phyloP scores from a whole-genome alignment of 495 filamentous ascomycete genomes.

The Ramalina intermedia region DNA sequence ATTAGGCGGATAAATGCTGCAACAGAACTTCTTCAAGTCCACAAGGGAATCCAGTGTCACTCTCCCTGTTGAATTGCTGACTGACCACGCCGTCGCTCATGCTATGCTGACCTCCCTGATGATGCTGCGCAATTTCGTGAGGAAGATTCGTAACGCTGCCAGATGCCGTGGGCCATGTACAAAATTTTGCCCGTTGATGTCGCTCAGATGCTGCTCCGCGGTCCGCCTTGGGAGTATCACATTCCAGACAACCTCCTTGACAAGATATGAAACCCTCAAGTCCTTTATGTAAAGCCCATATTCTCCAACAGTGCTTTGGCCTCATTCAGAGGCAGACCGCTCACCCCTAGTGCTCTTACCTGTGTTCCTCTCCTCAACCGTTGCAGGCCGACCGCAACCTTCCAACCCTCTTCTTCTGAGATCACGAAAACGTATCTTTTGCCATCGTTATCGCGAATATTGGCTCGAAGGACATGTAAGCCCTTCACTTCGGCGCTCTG shows the following conservation, averaged over 20 bases:
- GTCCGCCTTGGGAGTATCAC: neutral
- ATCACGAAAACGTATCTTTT: constrained; percentile 74
- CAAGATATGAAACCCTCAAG: neutral
- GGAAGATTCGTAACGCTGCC: constrained; percentile 1
- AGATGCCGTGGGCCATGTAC: neutral
- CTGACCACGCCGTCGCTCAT: constrained; percentile 10
- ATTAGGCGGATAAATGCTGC: no score
- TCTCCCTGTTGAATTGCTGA: no score
- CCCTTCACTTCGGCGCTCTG: constrained; percentile 43
- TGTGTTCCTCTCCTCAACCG: constrained; percentile 57
- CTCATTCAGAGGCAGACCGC: constrained; percentile 44
- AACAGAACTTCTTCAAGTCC: no score
- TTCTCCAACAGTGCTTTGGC: constrained; percentile 43
- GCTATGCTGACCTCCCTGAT: neutral
- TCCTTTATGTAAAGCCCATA: constrained; percentile 40
- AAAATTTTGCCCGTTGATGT: neutral
- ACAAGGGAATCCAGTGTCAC: no score
- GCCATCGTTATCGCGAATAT: constrained; percentile 68
- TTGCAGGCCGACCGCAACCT: constrained; percentile 70
- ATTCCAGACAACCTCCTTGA: constrained; percentile 9
- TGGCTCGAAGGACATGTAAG: constrained; percentile 70
- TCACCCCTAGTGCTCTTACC: constrained; percentile 50
- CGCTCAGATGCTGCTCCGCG: neutral
- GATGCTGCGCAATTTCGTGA: neutral
- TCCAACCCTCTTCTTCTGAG: constrained; percentile 78